Conservation (phyloP, 176 grass and related monocot species). For the Ampelocalamus luodianensis region DNA sequence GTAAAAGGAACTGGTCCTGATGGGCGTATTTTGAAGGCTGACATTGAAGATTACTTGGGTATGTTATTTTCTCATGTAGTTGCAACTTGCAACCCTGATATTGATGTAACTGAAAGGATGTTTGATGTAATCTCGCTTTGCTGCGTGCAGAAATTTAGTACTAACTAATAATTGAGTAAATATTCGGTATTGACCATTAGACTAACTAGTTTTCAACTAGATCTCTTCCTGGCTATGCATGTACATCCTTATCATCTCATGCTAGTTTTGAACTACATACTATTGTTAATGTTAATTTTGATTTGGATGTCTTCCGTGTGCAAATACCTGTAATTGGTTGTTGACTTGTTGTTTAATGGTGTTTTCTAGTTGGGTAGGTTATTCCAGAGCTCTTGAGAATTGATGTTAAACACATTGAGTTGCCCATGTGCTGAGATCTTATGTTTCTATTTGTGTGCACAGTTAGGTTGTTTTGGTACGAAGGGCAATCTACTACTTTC, state of each 20-base stretch:
- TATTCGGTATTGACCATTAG: not conserved
- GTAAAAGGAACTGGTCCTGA: constrained; percentile 95
- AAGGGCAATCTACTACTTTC: not conserved
- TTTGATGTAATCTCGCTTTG: not conserved
- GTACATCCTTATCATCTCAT: not conserved
- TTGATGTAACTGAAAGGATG: not conserved
- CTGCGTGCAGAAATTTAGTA: not conserved
- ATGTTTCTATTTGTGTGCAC: not conserved
- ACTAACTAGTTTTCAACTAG: constrained; percentile 5
- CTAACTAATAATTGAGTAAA: not conserved
- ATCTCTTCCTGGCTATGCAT: not conserved
- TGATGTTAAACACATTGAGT: constrained; percentile 14
- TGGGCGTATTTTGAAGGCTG: constrained; percentile 91
- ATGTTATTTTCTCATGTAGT: constrained; percentile 38
- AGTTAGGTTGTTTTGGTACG: constrained; percentile 11
- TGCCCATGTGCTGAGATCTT: not conserved
- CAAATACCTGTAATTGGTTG: not conserved
- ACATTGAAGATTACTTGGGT: constrained; percentile 98
- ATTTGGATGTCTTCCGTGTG: not conserved
- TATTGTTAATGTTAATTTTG: not conserved
- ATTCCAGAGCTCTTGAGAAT: not conserved
- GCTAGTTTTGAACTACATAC: not conserved
- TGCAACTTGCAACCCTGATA: not conserved
- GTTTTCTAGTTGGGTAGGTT: constrained; percentile 10
- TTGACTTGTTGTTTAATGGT: not conserved